Evolutionary conservation across 1,139 yeast species (phyloP).

Genomic region (Blastobotrys apis): DNA sequence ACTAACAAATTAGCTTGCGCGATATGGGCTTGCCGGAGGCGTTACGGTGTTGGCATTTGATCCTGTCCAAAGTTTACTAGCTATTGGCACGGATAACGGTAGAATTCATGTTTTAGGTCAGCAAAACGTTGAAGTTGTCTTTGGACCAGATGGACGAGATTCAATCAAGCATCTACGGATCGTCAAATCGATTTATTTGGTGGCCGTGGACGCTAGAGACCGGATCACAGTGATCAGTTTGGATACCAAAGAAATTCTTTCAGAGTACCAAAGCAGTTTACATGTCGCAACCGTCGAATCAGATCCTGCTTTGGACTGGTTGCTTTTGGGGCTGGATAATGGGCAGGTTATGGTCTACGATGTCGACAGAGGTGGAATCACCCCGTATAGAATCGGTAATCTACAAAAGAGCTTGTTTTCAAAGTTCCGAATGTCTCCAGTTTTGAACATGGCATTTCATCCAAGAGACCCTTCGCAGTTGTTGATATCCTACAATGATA

Average conservation of each 20-base stretch:
- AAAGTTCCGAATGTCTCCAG: constrained; percentile 48
- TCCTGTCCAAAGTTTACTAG: constrained; percentile 82
- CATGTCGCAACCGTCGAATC: constrained; percentile 62
- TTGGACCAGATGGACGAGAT: constrained; percentile 39
- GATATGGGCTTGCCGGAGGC: constrained; percentile 56
- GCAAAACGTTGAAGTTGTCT: constrained; percentile 69
- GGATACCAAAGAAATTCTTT: constrained; percentile 55
- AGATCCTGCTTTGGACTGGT: constrained; percentile 89
- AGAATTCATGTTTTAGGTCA: constrained; percentile 80
- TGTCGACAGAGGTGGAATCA: constrained; percentile 66
- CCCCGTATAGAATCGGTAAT: constrained; percentile 67
- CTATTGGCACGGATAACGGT: constrained; percentile 68
- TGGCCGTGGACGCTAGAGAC: constrained; percentile 56
- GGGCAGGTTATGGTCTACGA: constrained; percentile 77
- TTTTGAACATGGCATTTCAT: constrained; percentile 65
- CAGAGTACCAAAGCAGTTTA: constrained; percentile 50
- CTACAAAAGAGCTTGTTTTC: constrained; percentile 49
- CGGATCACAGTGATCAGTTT: constrained; percentile 65
- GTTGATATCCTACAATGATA: constrained; percentile 65
- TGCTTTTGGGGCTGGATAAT: constrained; percentile 71
- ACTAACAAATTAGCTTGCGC: constrained; percentile 34
- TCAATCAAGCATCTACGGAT: constrained; percentile 58
- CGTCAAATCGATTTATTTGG: constrained; percentile 75
- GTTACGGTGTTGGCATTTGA: constrained; percentile 72
- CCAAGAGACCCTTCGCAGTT: constrained; percentile 85